Percentiles rank a stretch among this genome's conserved stretches.
Conservation (phyloP, 2,329 filamentous ascomycete species). For the Paraconiothyrium sp. region DNA sequence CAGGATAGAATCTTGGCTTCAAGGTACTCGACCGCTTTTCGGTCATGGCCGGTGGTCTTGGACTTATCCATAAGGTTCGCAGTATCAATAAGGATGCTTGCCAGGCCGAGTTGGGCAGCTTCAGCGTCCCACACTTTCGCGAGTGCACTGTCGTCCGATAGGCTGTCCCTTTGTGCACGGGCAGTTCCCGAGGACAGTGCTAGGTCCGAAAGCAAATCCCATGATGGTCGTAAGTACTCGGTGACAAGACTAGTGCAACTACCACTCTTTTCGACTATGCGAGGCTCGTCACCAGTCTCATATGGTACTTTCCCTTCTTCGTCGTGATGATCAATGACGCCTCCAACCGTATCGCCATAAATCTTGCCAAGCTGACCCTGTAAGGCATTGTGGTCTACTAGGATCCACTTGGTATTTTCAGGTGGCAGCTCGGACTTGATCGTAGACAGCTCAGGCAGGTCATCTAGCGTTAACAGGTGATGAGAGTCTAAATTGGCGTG, state of each 20-base stretch:
- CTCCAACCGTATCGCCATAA: slow-evolving; percentile 65
- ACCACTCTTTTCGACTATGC: slow-evolving; percentile 72
- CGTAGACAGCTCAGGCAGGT: slow-evolving; percentile 63
- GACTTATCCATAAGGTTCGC: slow-evolving; percentile 65
- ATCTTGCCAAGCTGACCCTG: slow-evolving; percentile 67
- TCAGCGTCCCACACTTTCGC: slow-evolving; percentile 62
- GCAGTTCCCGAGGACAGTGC: slow-evolving; percentile 54
- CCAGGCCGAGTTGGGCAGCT: slow-evolving; percentile 73
- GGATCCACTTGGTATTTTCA: slow-evolving; percentile 71
- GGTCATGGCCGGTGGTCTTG: slow-evolving; percentile 73
- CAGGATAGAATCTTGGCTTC: slow-evolving; percentile 62
- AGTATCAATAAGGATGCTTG: slow-evolving; percentile 78
- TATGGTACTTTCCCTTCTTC: slow-evolving; percentile 69
- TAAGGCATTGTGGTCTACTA: slow-evolving; percentile 82
- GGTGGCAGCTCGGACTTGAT: slow-evolving; percentile 58
- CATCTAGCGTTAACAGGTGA: slow-evolving; percentile 73
- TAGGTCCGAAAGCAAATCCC: slow-evolving; percentile 61
- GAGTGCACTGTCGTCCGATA: slow-evolving; percentile 41
- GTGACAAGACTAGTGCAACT: slow-evolving; percentile 78
- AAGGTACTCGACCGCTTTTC: slow-evolving; percentile 66
- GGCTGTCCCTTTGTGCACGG: slow-evolving; percentile 51
- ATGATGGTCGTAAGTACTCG: slow-evolving; percentile 65
- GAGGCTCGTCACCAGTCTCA: slow-evolving; percentile 60
- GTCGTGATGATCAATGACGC: slow-evolving; percentile 81
- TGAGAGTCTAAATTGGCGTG: slow-evolving; percentile 66